Evolutionary conservation across 2,329 filamentous ascomycete species (phyloP).

Genomic region (Xylariaceae sp.): DNA sequence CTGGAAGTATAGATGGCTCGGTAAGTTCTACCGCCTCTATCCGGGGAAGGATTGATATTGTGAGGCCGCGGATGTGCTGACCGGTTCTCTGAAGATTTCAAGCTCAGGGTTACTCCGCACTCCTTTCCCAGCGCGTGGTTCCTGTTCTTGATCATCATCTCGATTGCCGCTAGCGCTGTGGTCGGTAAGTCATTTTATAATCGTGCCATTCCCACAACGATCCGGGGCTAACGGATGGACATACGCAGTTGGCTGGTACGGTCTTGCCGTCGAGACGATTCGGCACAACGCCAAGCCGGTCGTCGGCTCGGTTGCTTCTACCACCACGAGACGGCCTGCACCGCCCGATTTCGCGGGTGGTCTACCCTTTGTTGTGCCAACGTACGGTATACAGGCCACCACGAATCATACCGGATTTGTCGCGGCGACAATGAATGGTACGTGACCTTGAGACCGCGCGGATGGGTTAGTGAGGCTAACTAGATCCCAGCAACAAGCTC

Average conservation of each 20-base stretch:
- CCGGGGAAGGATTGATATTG: neutral
- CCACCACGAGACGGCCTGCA: neutral
- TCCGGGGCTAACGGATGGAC: neutral
- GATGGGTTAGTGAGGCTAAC: neutral
- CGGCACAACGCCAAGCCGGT: conserved; percentile 2
- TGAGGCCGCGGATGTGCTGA: neutral
- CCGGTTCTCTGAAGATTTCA: conserved; percentile 14
- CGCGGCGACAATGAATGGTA: conserved; percentile 1
- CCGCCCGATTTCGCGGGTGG: neutral
- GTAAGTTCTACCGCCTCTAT: conserved; percentile 5
- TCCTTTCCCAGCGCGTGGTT: conserved; percentile 21
- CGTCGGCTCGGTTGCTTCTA: neutral
- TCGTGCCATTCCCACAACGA: neutral
- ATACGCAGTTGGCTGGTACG: conserved; percentile 26
- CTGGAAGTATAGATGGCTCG: conserved; percentile 10
- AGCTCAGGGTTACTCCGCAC: conserved; percentile 11
- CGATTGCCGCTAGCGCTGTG: conserved; percentile 9
- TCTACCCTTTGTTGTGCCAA: neutral
- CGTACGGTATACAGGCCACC: neutral
- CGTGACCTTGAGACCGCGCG: neutral
- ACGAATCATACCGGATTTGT: neutral
- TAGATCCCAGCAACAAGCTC: neutral
- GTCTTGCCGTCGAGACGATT: conserved; percentile 20
- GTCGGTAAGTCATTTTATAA: conserved; percentile 16
- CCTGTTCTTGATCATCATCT: conserved; percentile 20